phyloP scores from a whole-genome alignment of 345 rosid species.

The Erysimum cheiranthoides region DNA sequence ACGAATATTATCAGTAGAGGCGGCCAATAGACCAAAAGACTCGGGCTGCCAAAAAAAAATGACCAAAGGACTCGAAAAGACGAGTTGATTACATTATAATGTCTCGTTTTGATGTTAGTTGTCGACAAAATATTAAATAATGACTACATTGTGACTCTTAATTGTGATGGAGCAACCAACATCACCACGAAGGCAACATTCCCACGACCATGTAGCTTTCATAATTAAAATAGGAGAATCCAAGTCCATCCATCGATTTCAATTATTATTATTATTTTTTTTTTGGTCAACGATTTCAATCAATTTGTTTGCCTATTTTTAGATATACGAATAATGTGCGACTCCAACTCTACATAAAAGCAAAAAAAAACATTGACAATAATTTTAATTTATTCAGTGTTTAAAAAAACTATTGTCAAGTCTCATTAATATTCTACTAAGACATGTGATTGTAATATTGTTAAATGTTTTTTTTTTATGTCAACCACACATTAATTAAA shows the following conservation, averaged over 20 bases:
- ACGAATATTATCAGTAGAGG: neutral
- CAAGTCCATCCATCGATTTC: neutral
- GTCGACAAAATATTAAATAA: neutral
- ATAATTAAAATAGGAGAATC: neutral
- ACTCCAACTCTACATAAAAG: neutral
- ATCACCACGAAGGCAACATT: slow-evolving; percentile 12
- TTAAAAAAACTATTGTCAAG: neutral
- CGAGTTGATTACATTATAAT: neutral
- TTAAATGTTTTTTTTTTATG: no score
- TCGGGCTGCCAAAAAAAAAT: no score
- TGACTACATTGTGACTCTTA: neutral
- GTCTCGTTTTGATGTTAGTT: neutral
- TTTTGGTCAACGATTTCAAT: no score
- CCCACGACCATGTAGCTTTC: slow-evolving; percentile 20
- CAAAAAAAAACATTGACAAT: neutral
- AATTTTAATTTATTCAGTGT: no score
- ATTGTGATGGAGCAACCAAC: neutral
- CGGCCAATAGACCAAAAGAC: no score
- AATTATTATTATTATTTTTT: no score
- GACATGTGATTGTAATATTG: neutral
- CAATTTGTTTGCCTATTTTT: neutral
- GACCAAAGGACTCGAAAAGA: neutral
- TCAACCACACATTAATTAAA: no score
- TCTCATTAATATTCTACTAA: neutral
- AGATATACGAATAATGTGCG: neutral